Evolutionary conservation across 805 yeast genomes (phyloP).

Genomic region (Teunomyces funiuensis): DNA sequence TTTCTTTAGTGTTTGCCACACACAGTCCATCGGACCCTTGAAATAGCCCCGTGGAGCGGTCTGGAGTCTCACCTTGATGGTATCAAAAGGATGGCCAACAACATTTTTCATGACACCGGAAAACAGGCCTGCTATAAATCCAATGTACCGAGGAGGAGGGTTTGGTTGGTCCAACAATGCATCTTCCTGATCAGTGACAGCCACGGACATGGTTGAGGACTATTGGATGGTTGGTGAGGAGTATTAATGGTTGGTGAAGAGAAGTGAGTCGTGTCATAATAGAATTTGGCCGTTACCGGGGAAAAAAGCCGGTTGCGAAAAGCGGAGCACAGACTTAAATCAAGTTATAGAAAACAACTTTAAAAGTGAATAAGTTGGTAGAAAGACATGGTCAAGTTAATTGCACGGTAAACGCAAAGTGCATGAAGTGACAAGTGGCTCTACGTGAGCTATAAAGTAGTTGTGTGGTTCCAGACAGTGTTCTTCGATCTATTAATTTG

Average conservation of each 20-base stretch:
- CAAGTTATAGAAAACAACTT: too few relatives aligned
- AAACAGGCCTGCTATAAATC: slow-evolving; percentile 86
- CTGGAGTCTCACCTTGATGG: slow-evolving; percentile 83
- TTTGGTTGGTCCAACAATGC: slow-evolving; percentile 5
- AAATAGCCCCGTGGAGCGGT: slow-evolving; percentile 60
- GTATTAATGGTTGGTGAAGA: background rate
- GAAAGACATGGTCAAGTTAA: too few relatives aligned
- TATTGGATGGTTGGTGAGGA: background rate
- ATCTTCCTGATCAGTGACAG: background rate
- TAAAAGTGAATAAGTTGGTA: too few relatives aligned
- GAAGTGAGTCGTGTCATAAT: too few relatives aligned
- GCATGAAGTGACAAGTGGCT: too few relatives aligned
- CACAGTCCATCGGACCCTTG: slow-evolving; percentile 82
- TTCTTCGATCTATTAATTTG: too few relatives aligned
- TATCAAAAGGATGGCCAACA: slow-evolving; percentile 93
- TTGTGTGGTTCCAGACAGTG: too few relatives aligned
- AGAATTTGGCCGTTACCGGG: background rate
- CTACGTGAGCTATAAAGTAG: too few relatives aligned
- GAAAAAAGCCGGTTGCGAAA: background rate
- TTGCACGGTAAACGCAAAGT: too few relatives aligned
- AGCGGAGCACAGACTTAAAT: background rate
- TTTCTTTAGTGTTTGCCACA: slow-evolving; percentile 62
- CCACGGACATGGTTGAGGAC: background rate
- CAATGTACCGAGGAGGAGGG: slow-evolving; percentile 56
- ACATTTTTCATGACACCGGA: slow-evolving; percentile 85